A percentile compares a stretch with the other conserved stretches of the same genome.
Evolutionary conservation across 352 stramenopile species (phyloP).

Genomic region (Pilasporangium apinafurcum): DNA sequence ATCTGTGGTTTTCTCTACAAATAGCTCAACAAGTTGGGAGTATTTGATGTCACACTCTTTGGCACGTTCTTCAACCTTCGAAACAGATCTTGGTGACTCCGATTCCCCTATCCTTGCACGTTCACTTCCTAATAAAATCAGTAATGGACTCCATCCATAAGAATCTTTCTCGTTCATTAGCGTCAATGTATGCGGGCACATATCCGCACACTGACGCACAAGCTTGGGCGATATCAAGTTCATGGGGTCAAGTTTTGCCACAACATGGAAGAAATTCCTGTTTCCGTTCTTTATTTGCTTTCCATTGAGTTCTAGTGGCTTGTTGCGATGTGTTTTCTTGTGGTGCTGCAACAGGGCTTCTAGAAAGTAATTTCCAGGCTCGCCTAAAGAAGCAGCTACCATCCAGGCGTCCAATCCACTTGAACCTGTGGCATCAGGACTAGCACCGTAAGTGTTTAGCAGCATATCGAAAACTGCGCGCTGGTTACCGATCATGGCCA

Average conservation of each 20-base stretch:
- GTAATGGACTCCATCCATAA: conserved; percentile 40
- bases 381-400: conserved; percentile 23
- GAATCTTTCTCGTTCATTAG: conserved; percentile 48
- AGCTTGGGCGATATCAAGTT: conserved; percentile 17
- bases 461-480: conserved; percentile 43
- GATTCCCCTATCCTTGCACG: conserved; percentile 9
- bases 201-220: conserved; percentile 24
- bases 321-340: conserved; percentile 15
- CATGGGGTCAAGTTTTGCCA: conserved; percentile 17
- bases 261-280: conserved; percentile 72
- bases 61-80: conserved; percentile 20
- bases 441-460: conserved; percentile 26
- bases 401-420: conserved; percentile 62
- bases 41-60: conserved; percentile 30
- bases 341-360: conserved; percentile 43
- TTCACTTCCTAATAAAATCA: conserved; percentile 35
- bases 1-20: conserved; percentile 30
- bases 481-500: conserved; percentile 43
- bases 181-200: conserved; percentile 16
- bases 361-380: conserved; percentile 34
- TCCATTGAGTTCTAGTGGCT: conserved; percentile 19
- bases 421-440: conserved; percentile 24
- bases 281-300: no score
- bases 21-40: conserved; percentile 39
- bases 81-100: conserved; percentile 4